Conservation (phyloP, 305 asterid species). For the Solanum hybrid region DNA sequence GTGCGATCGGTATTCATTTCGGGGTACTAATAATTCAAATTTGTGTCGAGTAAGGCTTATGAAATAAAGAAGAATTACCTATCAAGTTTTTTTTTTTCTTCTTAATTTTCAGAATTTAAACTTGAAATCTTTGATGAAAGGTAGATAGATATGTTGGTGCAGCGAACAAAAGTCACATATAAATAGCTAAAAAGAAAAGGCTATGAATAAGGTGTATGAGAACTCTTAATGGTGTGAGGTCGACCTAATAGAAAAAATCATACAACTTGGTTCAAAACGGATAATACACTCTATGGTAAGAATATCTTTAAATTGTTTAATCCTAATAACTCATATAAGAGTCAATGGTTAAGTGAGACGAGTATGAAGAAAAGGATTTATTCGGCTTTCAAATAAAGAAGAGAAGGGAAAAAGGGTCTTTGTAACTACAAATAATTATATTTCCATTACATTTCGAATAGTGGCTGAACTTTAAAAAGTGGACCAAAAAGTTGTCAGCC, state of each 20-base stretch:
- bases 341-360: not conserved
- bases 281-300: not conserved
- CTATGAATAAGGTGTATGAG: not conserved
- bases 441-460: not conserved
- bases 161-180: not conserved
- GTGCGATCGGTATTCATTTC: not conserved
- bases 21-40: too few relatives aligned
- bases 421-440: not conserved
- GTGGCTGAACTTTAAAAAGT: not conserved
- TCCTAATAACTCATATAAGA: not conserved
- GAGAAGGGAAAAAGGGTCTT: not conserved
- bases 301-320: not conserved
- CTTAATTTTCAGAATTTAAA: not conserved
- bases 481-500: not conserved
- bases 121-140: not conserved
- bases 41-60: not conserved
- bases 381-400: too few relatives aligned
- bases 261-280: not conserved
- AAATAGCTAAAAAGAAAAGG: not conserved
- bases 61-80: not conserved
- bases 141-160: not conserved
- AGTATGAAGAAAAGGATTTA: not conserved
- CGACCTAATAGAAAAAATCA: not conserved
- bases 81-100: not conserved
- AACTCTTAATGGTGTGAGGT: not conserved